Evolutionary conservation across 78 protist genomes (phyloP).

Genomic region (Dictyostelium firmibasis): DNA sequence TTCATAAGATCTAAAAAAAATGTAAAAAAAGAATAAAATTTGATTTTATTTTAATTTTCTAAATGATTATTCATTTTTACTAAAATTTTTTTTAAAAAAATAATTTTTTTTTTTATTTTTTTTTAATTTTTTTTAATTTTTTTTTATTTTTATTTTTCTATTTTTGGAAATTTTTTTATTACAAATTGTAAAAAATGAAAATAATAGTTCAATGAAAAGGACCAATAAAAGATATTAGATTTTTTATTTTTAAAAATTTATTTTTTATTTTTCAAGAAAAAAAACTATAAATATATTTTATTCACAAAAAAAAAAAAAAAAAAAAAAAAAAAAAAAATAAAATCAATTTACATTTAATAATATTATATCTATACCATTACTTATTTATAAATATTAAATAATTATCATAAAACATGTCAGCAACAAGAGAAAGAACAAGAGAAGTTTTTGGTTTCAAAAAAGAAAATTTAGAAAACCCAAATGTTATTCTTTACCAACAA

Average conservation of each 20-base stretch:
- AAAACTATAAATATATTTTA: not conserved
- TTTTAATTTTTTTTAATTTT: no score
- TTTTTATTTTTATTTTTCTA: no score
- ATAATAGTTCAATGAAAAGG: not conserved
- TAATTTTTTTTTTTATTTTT: no score
- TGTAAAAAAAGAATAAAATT: no score
- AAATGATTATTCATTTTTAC: no score
- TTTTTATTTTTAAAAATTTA: no score
- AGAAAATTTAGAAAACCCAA: conserved; percentile 8
- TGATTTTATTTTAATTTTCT: not conserved
- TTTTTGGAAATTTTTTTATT: not conserved
- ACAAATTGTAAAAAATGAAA: not conserved
- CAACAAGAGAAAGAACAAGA: conserved; percentile 30
- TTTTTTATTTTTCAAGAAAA: no score
- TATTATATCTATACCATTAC: not conserved
- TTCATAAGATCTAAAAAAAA: no score
- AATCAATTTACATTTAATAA: no score
- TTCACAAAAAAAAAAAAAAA: no score
- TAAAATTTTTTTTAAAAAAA: no score
- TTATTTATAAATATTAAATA: not conserved
- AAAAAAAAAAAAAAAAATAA: no score
- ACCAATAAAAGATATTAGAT: not conserved
- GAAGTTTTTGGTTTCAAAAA: conserved; percentile 31
- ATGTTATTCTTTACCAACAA: conserved; percentile 13
- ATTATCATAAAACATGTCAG: not conserved